phyloP scores from a whole-genome alignment of 2,329 filamentous ascomycete species.

The Penicillium palitans region DNA sequence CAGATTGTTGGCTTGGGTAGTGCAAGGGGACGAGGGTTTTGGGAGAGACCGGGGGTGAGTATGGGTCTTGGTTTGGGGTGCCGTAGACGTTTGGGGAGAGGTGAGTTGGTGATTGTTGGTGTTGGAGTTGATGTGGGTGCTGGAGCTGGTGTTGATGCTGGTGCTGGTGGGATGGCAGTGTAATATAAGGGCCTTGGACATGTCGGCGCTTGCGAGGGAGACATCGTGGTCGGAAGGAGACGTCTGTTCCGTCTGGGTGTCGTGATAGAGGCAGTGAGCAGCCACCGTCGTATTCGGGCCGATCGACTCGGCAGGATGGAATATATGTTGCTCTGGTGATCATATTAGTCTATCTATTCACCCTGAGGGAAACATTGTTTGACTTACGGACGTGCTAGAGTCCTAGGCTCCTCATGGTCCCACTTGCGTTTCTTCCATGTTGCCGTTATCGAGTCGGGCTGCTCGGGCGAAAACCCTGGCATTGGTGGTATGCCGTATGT shows the following conservation, averaged over 20 bases:
- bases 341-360: neutral
- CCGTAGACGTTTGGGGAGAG: slow-evolving; percentile 26
- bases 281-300: slow-evolving; percentile 13
- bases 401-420: slow-evolving; percentile 22
- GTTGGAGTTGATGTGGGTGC: neutral
- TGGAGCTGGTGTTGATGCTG: slow-evolving; percentile 3
- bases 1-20: slow-evolving; percentile 19
- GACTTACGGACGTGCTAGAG: slow-evolving; percentile 23
- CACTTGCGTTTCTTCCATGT: slow-evolving; percentile 28
- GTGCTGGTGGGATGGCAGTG: slow-evolving; percentile 10
- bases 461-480: slow-evolving; percentile 22
- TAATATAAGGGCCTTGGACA: slow-evolving; percentile 22
- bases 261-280: slow-evolving; percentile 17
- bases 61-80: slow-evolving; percentile 16
- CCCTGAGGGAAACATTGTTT: neutral
- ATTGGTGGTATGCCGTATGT: slow-evolving; percentile 9
- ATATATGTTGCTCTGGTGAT: slow-evolving; percentile 17
- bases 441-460: slow-evolving; percentile 15
- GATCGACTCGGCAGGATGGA: slow-evolving; percentile 17
- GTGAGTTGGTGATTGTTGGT: slow-evolving; percentile 17
- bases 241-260: slow-evolving; percentile 18
- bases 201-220: slow-evolving; percentile 30
- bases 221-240: slow-evolving; percentile 24
- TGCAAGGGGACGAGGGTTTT: slow-evolving; percentile 30
- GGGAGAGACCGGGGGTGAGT: slow-evolving; percentile 30